phyloP scores from a whole-genome alignment of 306 rosid genomes.

The Hippophae gyantsensis region DNA sequence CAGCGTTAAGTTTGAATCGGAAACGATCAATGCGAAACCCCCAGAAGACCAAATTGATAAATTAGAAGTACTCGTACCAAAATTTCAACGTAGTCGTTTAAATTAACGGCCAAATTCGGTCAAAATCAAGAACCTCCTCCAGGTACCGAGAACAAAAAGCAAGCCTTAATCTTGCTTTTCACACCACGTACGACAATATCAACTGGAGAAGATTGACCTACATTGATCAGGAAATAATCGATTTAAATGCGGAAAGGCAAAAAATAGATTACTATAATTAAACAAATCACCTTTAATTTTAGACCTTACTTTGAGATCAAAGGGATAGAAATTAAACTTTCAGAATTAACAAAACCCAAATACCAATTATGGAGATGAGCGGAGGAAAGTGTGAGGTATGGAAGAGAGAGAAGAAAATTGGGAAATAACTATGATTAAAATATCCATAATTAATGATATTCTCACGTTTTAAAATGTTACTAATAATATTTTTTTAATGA shows the following conservation, averaged over 20 bases:
- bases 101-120: background rate
- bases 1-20: conserved; percentile 4
- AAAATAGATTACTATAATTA: background rate
- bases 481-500: no score
- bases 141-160: background rate
- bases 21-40: background rate
- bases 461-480: no score
- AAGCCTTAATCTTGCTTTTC: conserved; percentile 14
- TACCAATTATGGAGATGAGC: conserved; percentile 21
- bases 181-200: conserved; percentile 11
- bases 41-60: conserved; percentile 1
- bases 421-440: background rate
- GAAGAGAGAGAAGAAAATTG: conserved; percentile 3
- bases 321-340: background rate
- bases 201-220: conserved; percentile 15
- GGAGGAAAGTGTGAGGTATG: conserved; percentile 32
- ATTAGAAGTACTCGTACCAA: background rate
- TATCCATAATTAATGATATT: no score
- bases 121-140: conserved; percentile 4
- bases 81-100: conserved; percentile 1
- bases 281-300: conserved; percentile 1
- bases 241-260: background rate
- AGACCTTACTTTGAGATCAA: conserved; percentile 10
- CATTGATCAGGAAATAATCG: conserved; percentile 24
- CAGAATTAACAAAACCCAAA: conserved; percentile 13